Conservation (phyloP, 2,329 filamentous ascomycete genomes). For the Fusarium miscanthi region DNA sequence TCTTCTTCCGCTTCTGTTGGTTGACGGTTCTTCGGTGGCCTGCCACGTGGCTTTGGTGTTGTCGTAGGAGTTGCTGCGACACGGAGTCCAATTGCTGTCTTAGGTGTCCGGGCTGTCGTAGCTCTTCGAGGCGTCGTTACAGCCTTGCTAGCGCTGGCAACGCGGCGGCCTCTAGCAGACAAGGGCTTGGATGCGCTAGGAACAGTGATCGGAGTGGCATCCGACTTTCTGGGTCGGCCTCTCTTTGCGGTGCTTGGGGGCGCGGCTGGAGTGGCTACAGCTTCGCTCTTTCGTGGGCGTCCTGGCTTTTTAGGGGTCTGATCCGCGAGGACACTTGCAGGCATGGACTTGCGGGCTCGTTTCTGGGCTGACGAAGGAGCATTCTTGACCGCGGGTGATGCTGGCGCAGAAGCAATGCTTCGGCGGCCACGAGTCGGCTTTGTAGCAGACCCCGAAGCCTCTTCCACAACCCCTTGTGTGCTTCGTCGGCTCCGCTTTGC, state of each 20-base stretch:
- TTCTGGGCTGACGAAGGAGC: conserved; percentile 17
- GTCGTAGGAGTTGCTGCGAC: conserved; percentile 15
- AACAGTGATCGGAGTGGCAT: conserved; percentile 12
- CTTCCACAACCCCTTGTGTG: conserved; percentile 17
- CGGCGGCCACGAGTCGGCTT: conserved; percentile 25
- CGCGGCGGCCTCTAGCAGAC: conserved; percentile 19
- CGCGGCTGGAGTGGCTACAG: conserved; percentile 24
- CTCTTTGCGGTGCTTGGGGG: conserved; percentile 30
- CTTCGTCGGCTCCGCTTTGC: conserved; percentile 30
- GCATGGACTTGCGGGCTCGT: conserved; percentile 40
- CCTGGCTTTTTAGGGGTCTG: conserved; percentile 40
- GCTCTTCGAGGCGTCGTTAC: conserved; percentile 8
- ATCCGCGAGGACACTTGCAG: conserved; percentile 18
- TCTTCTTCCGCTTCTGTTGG: neutral
- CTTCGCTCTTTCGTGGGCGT: conserved; percentile 42
- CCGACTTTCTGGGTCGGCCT: conserved; percentile 40
- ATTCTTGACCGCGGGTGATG: conserved; percentile 24
- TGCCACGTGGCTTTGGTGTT: conserved; percentile 40
- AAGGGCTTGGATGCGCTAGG: conserved; percentile 22
- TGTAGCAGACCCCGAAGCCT: conserved; percentile 3
- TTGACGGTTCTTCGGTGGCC: conserved; percentile 38
- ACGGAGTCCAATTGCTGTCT: conserved; percentile 21
- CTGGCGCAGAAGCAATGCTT: conserved; percentile 22
- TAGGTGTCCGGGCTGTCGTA: conserved; percentile 8
- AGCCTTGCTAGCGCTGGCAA: conserved; percentile 27